Evolutionary conservation across 2,329 filamentous ascomycete genomes (phyloP), one percentile per base, ranked within the genome.

Genomic region (Cladosporium sp.): DNA sequence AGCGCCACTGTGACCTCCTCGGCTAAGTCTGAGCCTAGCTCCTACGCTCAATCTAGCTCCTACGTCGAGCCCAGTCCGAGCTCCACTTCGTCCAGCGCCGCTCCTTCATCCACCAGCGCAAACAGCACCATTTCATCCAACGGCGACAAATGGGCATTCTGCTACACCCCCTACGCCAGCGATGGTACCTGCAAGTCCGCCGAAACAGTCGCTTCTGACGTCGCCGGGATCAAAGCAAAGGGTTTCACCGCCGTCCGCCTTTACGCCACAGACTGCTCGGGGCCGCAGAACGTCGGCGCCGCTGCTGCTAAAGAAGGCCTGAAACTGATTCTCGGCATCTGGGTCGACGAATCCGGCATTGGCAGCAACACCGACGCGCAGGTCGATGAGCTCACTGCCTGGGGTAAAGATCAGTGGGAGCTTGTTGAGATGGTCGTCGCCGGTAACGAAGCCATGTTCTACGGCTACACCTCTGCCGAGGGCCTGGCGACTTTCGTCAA

Each of bases 181-280:
- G 59, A 63, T 46, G 73, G 73, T 52, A 53, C 66, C 49, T 77
- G 74, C 72, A 75, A 74, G 63, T 61, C 67, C 43, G 64, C 63
- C 18, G 55, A 52, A 44, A 66, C 70, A 53, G 69, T 77, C 56
- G 56, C 65, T 53, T 40, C 56, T 19, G 74, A 76, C 61, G 69
- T 77, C 56, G 63, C 64, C 54, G 59, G 62, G 56, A 76, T 77
- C 63, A 65, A 69, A 46, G 61, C 63, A 43, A 70, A 72, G 54
- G 74, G 73, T 43, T 86, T 85, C 75, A 84, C 79, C 61, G 77
- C 85, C 32, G 76, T 80, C 52, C 91, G 92, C 70, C 77, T 93
- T 68, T 97, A 97, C 83, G 89, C 86, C 59, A 91, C 90, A 61
- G 91, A 96, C 80, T 97, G 92, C 79, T 78, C 81, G 72, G 86